phyloP scores from a whole-genome alignment of 768 basidiomycete species.

The Baorangia bicolor region DNA sequence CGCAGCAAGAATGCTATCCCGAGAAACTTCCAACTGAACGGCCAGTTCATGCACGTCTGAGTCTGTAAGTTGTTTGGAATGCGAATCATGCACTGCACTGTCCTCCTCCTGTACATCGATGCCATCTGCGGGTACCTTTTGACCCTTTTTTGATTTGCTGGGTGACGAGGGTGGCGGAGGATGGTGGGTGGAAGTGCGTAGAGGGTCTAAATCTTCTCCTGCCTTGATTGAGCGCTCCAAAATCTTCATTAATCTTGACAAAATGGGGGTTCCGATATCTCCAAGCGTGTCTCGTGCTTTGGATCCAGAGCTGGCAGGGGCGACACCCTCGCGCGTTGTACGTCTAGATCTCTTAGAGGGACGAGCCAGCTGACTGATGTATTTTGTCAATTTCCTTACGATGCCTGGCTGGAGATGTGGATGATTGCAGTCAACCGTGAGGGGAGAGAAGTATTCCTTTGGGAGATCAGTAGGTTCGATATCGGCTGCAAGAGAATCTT shows the following conservation, averaged over 20 bases:
- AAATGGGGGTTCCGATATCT: conserved; percentile 60
- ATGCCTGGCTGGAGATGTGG: conserved; percentile 59
- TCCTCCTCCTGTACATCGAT: conserved; percentile 1
- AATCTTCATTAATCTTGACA: conserved; percentile 71
- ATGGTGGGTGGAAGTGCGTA: conserved; percentile 38
- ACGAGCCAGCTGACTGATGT: conserved; percentile 63
- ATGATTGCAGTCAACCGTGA: conserved; percentile 54
- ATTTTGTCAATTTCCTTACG: conserved; percentile 68
- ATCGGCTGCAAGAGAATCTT: conserved; percentile 67
- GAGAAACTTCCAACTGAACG: conserved; percentile 54
- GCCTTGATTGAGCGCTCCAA: conserved; percentile 77
- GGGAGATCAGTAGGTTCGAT: conserved; percentile 50
- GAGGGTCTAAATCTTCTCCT: conserved; percentile 75
- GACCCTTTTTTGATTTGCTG: conserved; percentile 47
- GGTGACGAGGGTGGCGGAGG: conserved; percentile 36
- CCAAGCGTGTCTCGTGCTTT: conserved; percentile 56
- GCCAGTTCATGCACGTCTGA: conserved; percentile 51
- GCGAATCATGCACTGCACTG: conserved; percentile 2
- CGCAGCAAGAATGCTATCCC: conserved; percentile 77
- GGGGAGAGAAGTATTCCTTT: conserved; percentile 60
- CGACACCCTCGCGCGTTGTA: conserved; percentile 36
- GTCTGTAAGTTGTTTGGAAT: conserved; percentile 39
- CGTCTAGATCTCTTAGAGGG: conserved; percentile 70
- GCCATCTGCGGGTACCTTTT: conserved; percentile 28
- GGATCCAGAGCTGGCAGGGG: conserved; percentile 36